Base-by-base conservation (phyloP, 2,329 filamentous ascomycete genomes). In the Aspergillus bombycis region DNA sequence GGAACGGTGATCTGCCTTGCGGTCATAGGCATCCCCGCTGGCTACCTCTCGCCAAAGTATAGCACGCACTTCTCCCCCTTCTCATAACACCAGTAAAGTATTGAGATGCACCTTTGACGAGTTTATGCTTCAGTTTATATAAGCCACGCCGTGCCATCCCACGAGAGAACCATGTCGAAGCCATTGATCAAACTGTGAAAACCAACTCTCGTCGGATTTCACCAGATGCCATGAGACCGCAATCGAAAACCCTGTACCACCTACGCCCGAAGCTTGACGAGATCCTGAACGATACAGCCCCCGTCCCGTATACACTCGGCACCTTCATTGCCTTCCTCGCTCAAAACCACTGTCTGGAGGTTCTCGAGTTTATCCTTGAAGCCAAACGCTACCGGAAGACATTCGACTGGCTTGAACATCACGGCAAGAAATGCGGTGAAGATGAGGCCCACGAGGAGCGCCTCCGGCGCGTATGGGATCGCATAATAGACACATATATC, bases 321-420 rank as follows among this genome's bases (percentile, higher is more conserved):
- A 93, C 93, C 26, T 97, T 97, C 78, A 97, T 93, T 86, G 92
- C 92, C 58, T 97, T 94, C 73, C 84, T 97, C 2, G 96, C 93
- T 1, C 92, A 95, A 74, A 96, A 96, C 74, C 93, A 96, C 79
- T 97, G 94, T 75, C 82, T 97, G 68, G 94, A 97, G 78, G 96
- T 93, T 5, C 83, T 97, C 41, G 93, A 97, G 74, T 97, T 97
- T 76, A 94, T 93, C 36, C 91, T 96, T 84, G 93, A 96, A 75
- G 90, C 93, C 19, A 90, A 92, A 62, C 86, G 91, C 66, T 97
- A 97, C 74, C 85, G 87, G 61, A 84, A 87, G 70, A 84, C 86
- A 72, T 89, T 86, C 75, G 52, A 57, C n/a, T 61, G 60, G 60
- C 80, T 83, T 4, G 6, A 38, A 23, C 1, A 55, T 5, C 30